phyloP scores from a whole-genome alignment of 2,329 filamentous ascomycete genomes.

The Colletotrichum noveboracense region DNA sequence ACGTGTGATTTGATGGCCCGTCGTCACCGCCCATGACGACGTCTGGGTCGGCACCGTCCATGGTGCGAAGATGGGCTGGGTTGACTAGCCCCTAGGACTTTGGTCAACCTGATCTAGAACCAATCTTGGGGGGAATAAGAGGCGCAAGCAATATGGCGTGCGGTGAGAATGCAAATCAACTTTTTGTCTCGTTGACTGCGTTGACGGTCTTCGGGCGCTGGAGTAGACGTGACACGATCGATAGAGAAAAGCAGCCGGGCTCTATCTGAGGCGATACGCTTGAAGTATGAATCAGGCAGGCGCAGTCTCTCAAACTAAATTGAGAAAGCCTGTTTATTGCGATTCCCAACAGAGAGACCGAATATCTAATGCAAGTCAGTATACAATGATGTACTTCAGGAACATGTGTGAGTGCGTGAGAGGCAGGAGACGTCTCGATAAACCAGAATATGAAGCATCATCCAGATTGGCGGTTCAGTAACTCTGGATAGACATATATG shows the following conservation, averaged over 20 bases:
- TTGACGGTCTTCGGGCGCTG: background rate
- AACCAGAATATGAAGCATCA: background rate
- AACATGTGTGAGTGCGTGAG: background rate
- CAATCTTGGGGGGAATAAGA: background rate
- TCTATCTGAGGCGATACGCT: background rate
- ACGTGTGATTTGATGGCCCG: slow-evolving; percentile 47
- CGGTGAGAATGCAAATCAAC: background rate
- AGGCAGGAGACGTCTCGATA: background rate
- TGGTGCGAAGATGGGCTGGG: background rate
- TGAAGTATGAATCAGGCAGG: background rate
- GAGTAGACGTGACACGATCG: background rate
- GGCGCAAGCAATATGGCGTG: background rate
- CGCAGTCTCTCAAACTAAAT: background rate
- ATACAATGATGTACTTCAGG: background rate
- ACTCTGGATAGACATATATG: background rate
- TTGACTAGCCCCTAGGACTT: background rate
- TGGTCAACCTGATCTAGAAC: background rate
- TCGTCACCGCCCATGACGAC: slow-evolving; percentile 48
- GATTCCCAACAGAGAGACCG: background rate
- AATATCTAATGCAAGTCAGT: background rate
- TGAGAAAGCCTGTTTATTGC: background rate
- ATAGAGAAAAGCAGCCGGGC: background rate
- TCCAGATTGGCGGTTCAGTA: background rate
- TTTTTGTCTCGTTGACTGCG: background rate
- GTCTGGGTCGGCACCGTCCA: slow-evolving; percentile 22